Base-by-base conservation (phyloP, 305 asterid species). In the Rubia peregrina region DNA sequence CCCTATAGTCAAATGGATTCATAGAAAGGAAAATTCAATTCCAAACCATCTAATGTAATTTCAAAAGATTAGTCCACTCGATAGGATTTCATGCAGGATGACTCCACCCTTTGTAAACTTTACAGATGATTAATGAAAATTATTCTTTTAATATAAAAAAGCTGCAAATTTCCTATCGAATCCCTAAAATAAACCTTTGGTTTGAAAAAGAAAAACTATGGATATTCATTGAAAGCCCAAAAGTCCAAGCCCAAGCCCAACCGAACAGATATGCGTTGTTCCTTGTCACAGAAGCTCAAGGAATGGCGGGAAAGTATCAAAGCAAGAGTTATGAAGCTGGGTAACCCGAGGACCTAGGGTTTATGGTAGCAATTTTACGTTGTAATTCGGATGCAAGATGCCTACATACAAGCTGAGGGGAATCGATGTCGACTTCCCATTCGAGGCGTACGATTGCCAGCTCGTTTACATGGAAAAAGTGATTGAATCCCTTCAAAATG, bases 401-500 rank as follows among this genome's bases (percentile, higher is more conserved):
- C 99, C 98, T 68, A 91, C 80, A 36, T 94, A 94, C 87, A 84
- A 69, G 26, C 73, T 94, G 49, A 82, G 93, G 86, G 99, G 99
- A 41, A 85, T 94, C 87, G 80, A 87, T 78, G 96, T 94, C 41
- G 98, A 94, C 78, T 94, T 94, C 82, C 99, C 99, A 13, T 94
- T 67, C 89, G 91, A 89, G 79, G 99, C 99, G 63, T 94, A 94
- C 83, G 96, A 89, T 73, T 86, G 96, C 86, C 99, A 94, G 87
- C 83, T 91, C 22, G 88, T 83, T 76, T 94, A 94, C 84, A 94
- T 94, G 99, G 98, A 94, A 53, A 91, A 89, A 89, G 98, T 94
- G 82, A 88, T 94, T 68, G 80, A 91, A 66, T 89, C 96, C 71
- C 89, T 94, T 73, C 98, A 94, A 87, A 79, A 79, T 55, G 98